A percentile compares a stretch with the other conserved stretches of the same genome.
These are phyloP conservation scores for Xylaria castorea DNA, from an alignment of 495 filamentous ascomycete species.

Conservation along the genomic window DNA sequence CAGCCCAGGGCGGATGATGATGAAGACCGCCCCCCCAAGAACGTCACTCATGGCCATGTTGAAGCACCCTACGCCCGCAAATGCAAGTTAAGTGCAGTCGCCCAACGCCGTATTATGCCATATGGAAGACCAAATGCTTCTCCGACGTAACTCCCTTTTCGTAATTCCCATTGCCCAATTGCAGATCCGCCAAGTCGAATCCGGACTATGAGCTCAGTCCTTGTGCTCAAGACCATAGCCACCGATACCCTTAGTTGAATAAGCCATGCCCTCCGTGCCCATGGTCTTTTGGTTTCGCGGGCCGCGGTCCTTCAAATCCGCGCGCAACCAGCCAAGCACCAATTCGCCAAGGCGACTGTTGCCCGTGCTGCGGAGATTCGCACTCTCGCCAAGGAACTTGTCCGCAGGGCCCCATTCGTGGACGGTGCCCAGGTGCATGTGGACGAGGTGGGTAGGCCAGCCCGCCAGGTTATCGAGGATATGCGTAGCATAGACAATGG, in stretches of 20 bases:
- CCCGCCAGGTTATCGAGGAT: constrained; percentile 90
- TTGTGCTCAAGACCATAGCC: constrained; percentile 82
- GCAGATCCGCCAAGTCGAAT: background rate
- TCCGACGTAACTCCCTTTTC: background rate
- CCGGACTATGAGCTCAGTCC: constrained; percentile 32
- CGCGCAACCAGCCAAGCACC: constrained; percentile 84
- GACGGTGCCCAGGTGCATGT: constrained; percentile 87
- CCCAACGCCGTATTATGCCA: constrained; percentile 22
- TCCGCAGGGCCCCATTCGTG: constrained; percentile 81
- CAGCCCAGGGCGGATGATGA: constrained; percentile 13
- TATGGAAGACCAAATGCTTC: background rate
- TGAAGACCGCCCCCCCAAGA: constrained; percentile 25
- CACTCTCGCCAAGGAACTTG: constrained; percentile 50
- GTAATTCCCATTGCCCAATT: background rate
- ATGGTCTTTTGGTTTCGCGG: constrained; percentile 67
- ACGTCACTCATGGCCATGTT: constrained; percentile 31
- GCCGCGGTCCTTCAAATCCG: constrained; percentile 81
- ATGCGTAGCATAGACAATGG: constrained; percentile 97
- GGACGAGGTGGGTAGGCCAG: constrained; percentile 95
- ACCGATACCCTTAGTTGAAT: constrained; percentile 72
- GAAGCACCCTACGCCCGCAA: constrained; percentile 32
- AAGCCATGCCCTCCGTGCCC: constrained; percentile 72
- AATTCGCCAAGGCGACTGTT: constrained; percentile 83
- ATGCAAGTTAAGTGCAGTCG: constrained; percentile 45
- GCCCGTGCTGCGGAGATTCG: constrained; percentile 57